Conservation (phyloP, 179 eudicot genomes). For the Beta lomatogona region DNA sequence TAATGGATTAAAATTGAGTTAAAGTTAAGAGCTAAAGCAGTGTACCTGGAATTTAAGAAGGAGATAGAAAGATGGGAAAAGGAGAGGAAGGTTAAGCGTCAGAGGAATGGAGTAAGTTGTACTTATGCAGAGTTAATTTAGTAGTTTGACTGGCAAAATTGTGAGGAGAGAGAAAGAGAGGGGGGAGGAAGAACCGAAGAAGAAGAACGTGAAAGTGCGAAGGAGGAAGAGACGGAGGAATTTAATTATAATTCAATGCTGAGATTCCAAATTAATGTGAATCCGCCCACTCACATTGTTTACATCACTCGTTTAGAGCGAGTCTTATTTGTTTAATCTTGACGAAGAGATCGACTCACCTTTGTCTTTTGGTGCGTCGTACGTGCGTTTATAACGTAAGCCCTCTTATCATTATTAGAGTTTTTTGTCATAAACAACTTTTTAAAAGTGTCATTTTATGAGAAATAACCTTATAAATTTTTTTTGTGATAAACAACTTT, state of each 20-base stretch:
- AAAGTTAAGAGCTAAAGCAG: not conserved
- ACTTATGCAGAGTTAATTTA: conserved; percentile 12
- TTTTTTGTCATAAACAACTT: too few relatives aligned
- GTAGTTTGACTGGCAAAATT: not conserved
- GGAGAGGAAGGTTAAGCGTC: not conserved
- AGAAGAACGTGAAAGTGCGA: not conserved
- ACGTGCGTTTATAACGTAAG: too few relatives aligned
- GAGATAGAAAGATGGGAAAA: too few relatives aligned
- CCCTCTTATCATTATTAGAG: too few relatives aligned
- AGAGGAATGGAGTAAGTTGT: not conserved
- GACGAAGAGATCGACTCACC: too few relatives aligned
- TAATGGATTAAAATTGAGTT: not conserved
- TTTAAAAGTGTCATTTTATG: too few relatives aligned
- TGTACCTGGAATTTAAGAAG: conserved; percentile 1
- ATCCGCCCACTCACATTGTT: not conserved
- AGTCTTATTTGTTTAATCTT: too few relatives aligned
- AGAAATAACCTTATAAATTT: too few relatives aligned
- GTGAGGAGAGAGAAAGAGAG: not conserved
- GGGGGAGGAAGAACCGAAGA: not conserved
- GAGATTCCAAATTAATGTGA: not conserved
- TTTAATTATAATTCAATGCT: not conserved
- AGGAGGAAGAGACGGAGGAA: not conserved
- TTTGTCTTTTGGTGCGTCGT: too few relatives aligned
- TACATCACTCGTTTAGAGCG: too few relatives aligned
- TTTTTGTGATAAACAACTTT: too few relatives aligned